These are phyloP conservation scores for Gleditsia sinensis DNA, from an alignment of 306 rosid genomes.

Conservation along the genomic window DNA sequence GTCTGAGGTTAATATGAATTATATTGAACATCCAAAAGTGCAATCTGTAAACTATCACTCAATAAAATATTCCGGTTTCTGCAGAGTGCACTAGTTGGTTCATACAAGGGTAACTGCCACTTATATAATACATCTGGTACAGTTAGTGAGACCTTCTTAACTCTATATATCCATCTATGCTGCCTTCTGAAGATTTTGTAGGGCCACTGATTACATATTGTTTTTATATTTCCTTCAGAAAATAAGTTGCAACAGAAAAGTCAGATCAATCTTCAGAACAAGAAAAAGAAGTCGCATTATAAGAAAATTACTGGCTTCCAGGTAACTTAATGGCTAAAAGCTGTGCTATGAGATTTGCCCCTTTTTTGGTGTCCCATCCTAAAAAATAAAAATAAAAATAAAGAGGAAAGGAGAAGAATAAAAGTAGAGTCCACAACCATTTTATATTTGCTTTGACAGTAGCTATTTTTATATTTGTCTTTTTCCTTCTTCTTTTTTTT, in stretches of 20 bases:
- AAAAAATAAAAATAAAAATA: constrained; percentile 2
- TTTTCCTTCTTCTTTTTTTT: constrained; percentile 36
- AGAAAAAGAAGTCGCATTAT: constrained; percentile 88
- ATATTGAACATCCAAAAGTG: background rate
- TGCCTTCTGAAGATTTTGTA: constrained; percentile 22
- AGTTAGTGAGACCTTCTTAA: background rate
- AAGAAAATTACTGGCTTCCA: constrained; percentile 98
- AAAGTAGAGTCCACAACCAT: background rate
- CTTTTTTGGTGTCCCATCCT: constrained; percentile 7
- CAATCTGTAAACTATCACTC: constrained; percentile 29
- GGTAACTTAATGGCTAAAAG: constrained; percentile 53
- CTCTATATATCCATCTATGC: background rate
- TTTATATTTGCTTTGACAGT: constrained; percentile 25
- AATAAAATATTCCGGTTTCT: constrained; percentile 38
- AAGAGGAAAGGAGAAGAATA: background rate
- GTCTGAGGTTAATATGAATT: constrained; percentile 35
- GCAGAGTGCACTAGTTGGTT: constrained; percentile 97
- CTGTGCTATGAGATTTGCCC: constrained; percentile 21
- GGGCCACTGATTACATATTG: constrained; percentile 26
- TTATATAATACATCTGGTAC: constrained; percentile 86
- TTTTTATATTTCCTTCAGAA: constrained; percentile 52
- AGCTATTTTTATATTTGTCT: constrained; percentile 20
- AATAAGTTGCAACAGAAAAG: constrained; percentile 83
- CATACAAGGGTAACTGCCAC: constrained; percentile 95
- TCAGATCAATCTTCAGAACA: constrained; percentile 91